Conservation (phyloP, 139 green algal genomes). For the Closterium sp. region DNA sequence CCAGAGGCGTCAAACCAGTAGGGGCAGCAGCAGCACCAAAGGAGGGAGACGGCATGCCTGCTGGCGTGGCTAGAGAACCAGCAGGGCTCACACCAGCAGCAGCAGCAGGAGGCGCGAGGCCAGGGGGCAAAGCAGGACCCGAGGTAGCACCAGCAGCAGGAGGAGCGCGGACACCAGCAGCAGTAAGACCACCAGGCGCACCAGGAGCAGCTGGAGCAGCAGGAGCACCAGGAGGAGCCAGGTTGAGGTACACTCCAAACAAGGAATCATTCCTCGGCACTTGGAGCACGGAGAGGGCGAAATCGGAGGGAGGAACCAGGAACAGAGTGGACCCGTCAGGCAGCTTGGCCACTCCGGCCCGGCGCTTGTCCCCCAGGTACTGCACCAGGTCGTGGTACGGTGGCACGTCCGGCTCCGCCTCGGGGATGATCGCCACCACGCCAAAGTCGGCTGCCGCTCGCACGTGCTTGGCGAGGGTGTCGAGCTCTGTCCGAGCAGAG, state of each 20-base stretch:
- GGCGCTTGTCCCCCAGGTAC: conserved; percentile 50
- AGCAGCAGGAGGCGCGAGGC: background rate
- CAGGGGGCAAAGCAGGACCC: background rate
- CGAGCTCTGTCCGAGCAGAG: conserved; percentile 42
- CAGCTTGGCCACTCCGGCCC: conserved; percentile 43
- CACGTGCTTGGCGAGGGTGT: conserved; percentile 42
- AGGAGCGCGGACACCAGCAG: background rate
- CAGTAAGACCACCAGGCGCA: background rate
- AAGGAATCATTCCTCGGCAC: conserved; percentile 34
- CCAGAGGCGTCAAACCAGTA: background rate
- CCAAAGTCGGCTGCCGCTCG: conserved; percentile 14
- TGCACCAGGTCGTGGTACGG: conserved; percentile 52
- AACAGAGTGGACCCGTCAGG: conserved; percentile 30
- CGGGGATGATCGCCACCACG: conserved; percentile 36
- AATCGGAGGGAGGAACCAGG: conserved; percentile 44
- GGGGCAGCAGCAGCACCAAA: too few relatives aligned
- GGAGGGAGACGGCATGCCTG: too few relatives aligned
- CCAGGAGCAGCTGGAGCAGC: background rate
- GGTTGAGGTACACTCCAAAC: conserved; percentile 32
- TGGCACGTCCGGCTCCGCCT: conserved; percentile 28
- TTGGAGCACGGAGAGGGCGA: conserved; percentile 39
- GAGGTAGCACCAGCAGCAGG: background rate
- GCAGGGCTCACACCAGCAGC: too few relatives aligned
- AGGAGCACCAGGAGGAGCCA: background rate
- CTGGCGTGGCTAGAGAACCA: too few relatives aligned